Evolutionary conservation across 2,329 filamentous ascomycete genomes (phyloP), one percentile per base, ranked within the genome.

Genomic region (Penicillium brasilianum): DNA sequence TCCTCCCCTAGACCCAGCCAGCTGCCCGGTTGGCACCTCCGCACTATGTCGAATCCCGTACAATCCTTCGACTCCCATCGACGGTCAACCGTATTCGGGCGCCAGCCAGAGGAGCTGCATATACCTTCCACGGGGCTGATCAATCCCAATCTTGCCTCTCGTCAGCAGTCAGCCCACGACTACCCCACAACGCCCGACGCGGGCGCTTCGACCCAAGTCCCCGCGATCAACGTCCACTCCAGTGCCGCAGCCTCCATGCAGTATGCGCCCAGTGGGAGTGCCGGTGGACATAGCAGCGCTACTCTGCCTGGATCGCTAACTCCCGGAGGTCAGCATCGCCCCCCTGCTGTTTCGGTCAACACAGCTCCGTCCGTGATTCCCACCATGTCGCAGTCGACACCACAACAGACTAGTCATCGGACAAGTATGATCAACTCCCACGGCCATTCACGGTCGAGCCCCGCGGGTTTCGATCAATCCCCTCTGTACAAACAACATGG

Each of bases 371-470:
- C 80, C 25, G 80, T 79, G n/a, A 74, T 87, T 57, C 85, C 87
- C 65, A 85, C 85, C 30, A 78, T 87, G 67, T 82, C 82, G 57
- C 82, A 82, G 65, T 70, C 80, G 51, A 78, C 79, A 57, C 76
- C 78, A 59, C 79, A 78, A 60, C 78, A 77, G 41, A 74, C 78
- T 57, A 84, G 87, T 28, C 87, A 89, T 46, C 86, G 89, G 22
- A 84, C 88, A 58, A 85, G 84, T 46, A 81, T 90, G 71, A 87
- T 80, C 76, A 81, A 85, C 74, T 84, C 89, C 16, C 91, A 94
- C 75, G 86, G 83, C 73, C 94, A 96, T 78, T 93, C 93, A 51
- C 87, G 91, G 70, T 95, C 92, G 59, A 97, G 92, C 77, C 92
- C 93, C 54, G 87, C 89, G 48, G 85, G 83, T 43, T 74, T 85